Percentiles rank a stretch among this genome's conserved stretches.
Conservation (phyloP, 1,139 yeast genomes). For the Suhomyces kunorum region DNA sequence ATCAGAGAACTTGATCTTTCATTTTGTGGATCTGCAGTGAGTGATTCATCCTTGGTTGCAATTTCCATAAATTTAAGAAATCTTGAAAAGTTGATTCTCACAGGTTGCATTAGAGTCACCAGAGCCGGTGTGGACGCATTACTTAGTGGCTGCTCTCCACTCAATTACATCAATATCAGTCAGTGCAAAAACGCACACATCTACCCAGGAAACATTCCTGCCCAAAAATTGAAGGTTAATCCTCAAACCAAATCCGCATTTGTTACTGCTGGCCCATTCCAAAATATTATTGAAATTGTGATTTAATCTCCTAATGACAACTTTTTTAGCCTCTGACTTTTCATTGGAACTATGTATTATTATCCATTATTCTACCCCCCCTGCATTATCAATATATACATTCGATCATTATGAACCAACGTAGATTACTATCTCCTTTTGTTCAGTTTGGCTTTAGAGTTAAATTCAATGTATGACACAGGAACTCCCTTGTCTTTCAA, state of each 20-base stretch:
- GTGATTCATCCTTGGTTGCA: conserved; percentile 65
- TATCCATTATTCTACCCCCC: background rate
- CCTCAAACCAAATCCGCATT: conserved; percentile 57
- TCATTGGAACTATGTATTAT: conserved; percentile 1
- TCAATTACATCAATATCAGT: conserved; percentile 58
- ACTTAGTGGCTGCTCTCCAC: conserved; percentile 55
- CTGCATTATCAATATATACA: conserved; percentile 5
- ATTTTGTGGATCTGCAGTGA: conserved; percentile 79
- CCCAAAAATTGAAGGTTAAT: conserved; percentile 52
- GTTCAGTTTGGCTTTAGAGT: conserved; percentile 63
- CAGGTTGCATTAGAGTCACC: conserved; percentile 75
- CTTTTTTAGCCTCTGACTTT: background rate
- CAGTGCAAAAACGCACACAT: conserved; percentile 66
- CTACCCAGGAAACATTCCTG: conserved; percentile 59
- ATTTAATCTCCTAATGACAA: conserved; percentile 23
- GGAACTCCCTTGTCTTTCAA: conserved; percentile 70
- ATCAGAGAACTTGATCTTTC: conserved; percentile 58
- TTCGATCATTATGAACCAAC: too few species aligned
- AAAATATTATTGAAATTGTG: conserved; percentile 57
- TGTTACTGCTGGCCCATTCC: conserved; percentile 56
- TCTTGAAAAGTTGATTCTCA: conserved; percentile 51
- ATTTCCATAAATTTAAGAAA: conserved; percentile 56
- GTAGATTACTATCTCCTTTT: conserved; percentile 35
- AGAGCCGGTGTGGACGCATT: conserved; percentile 72
- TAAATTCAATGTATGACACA: conserved; percentile 57